Percentiles rank a stretch among this genome's conserved stretches.
These are phyloP conservation scores for Globisporangium solare DNA, from an alignment of 352 stramenopile species.

Conservation along the genomic window DNA sequence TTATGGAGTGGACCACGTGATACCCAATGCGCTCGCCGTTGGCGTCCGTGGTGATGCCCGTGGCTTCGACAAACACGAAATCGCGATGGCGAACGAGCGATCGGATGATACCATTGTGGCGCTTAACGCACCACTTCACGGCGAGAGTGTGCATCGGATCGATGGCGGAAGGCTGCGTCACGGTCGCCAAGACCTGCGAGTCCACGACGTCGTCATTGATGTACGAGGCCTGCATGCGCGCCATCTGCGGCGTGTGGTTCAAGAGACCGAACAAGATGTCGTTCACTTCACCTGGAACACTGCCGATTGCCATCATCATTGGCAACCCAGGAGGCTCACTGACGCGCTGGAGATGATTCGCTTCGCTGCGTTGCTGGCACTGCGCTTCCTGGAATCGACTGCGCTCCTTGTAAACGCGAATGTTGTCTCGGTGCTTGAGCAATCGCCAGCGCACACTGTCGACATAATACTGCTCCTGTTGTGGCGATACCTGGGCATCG, in stretches of 20 bases:
- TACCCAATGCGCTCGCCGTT: conserved; percentile 45
- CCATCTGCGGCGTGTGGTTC: conserved; percentile 20
- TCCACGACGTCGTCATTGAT: conserved; percentile 46
- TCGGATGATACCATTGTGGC: conserved; percentile 16
- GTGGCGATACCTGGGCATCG: no score
- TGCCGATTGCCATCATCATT: conserved; percentile 17
- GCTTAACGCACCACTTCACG: conserved; percentile 19
- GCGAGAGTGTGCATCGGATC: conserved; percentile 35
- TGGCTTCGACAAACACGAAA: conserved; percentile 50
- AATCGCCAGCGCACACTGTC: conserved; percentile 1
- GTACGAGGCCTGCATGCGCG: conserved; percentile 38
- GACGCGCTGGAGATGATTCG: neutral
- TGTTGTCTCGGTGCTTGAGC: conserved; percentile 11
- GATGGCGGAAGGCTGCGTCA: conserved; percentile 26
- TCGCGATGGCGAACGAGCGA: conserved; percentile 49
- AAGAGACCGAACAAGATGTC: conserved; percentile 37
- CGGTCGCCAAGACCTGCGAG: conserved; percentile 34
- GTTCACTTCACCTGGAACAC: conserved; percentile 25
- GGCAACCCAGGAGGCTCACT: neutral
- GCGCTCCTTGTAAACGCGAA: conserved; percentile 8
- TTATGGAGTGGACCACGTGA: conserved; percentile 39
- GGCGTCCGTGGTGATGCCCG: conserved; percentile 24
- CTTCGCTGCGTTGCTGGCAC: neutral
- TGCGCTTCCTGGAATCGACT: neutral
- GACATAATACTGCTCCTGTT: no score